Base-by-base conservation (phyloP, 2,329 filamentous ascomycete genomes). In the Sclerotinia subarctica region DNA sequence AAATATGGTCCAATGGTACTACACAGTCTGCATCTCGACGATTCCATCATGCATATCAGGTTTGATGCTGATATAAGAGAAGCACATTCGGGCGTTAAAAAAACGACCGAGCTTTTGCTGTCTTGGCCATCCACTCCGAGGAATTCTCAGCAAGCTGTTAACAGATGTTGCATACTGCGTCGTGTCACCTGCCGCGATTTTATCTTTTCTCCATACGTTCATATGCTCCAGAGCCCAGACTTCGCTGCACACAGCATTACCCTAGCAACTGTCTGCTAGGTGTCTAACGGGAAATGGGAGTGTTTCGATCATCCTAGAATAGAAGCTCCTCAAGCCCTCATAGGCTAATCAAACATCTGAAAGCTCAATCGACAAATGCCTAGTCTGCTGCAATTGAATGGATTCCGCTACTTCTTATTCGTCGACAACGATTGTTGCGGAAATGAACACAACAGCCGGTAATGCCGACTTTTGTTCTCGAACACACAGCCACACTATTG, bases 141-240 rank as follows among this genome's bases (percentile, higher is more conserved):
- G 19, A 47, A 47, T 35, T 32, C 29, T 49, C n/a, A 49, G 21
- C 44, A 49, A 49, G 29, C 58, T 49, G 29, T 35, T 49, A 51
- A 62, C 6, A 60, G 58, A 49, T 49, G 46, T 62, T 62, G 58
- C 58, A 62, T 49, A 13, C 21, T 24, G 3, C 49, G 58, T 47
- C 58, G 13, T 51, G 29, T 62, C 46, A 62, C 42, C 21, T 62
- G 58, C 58, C 58, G 29, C 58, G 44, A 21, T 7, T 35, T 44
- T 35, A 42, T n/a, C 21, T 60, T 46, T 49, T 49, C 44, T 49
- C 58, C 58, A 60, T 49, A 49, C 58, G 58, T 62, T 62, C 58
- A 49, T 51, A 62, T 62, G 44, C 46, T 62, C 21, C 26, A 47
- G 58, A 60, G 58, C 42, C 58, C 19, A 60, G 44, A 35, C 58